Percentiles rank a stretch among this genome's conserved stretches.
These are phyloP conservation scores for apple (Malus domestica) DNA, from an alignment of 306 rosid genomes.

Conservation along the genomic window ASM211411v1 NC_041802.1:1700501-1701000, in stretches of 20 bases:
- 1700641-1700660: conserved; percentile 58
- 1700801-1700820: conserved; percentile 11
- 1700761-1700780: conserved; percentile 6
- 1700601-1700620: conserved; percentile 65
- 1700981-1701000: conserved; percentile 73
- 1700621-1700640: conserved; percentile 59
- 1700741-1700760: conserved; percentile 63
- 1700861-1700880: neutral
- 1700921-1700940: neutral
- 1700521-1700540: neutral
- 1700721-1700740: conserved; percentile 51
- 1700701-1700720: conserved; percentile 65
- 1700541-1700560: neutral
- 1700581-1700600: conserved; percentile 66
- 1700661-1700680: conserved; percentile 51
- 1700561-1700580: conserved; percentile 59
- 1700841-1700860: neutral
- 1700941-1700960: conserved; percentile 13
- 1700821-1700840: neutral
- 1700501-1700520: neutral
- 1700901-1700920: neutral
- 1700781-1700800: conserved; percentile 14
- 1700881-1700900: neutral
- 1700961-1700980: conserved; percentile 93
- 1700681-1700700: conserved; percentile 92